A percentile compares a stretch with the other conserved stretches of the same genome.
Conservation (phyloP, 192 early-diverging fungal species). For the Dimargaris xerosporica region DNA sequence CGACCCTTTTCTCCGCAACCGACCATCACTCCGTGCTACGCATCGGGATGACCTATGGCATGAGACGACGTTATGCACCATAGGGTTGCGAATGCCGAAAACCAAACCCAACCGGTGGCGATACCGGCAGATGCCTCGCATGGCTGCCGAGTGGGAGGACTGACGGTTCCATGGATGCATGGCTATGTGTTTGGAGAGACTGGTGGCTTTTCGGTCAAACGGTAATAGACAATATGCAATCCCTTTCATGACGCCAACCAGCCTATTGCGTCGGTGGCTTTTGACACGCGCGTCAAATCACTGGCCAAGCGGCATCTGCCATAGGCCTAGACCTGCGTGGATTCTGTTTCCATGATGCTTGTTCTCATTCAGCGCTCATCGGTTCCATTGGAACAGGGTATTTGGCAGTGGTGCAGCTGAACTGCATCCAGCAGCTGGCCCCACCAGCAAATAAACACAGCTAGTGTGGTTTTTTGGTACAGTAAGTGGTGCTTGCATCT, state of each 20-base stretch:
- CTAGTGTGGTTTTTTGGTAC: too few relatives aligned
- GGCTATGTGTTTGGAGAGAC: too few relatives aligned
- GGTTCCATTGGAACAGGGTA: too few relatives aligned
- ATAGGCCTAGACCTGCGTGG: neutral
- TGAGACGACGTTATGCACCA: neutral
- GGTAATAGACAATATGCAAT: slow-evolving; percentile 50
- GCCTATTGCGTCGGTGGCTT: slow-evolving; percentile 37
- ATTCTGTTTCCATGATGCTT: too few relatives aligned
- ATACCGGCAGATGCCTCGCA: neutral
- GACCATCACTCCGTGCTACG: neutral
- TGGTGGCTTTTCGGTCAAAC: neutral
- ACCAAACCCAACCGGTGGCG: neutral
- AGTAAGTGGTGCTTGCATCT: too few relatives aligned
- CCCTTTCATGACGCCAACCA: slow-evolving; percentile 67
- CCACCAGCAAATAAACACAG: too few relatives aligned
- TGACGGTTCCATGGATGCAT: neutral
- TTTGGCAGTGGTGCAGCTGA: too few relatives aligned
- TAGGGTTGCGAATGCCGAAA: neutral
- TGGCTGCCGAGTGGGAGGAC: neutral
- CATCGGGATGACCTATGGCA: neutral
- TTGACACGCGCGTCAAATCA: neutral
- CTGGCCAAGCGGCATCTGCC: neutral
- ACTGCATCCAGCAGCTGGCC: too few relatives aligned
- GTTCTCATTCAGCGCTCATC: too few relatives aligned
- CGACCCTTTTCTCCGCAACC: neutral